Conservation (phyloP, 768 basidiomycete genomes). For the Lepiota brunneoincarnata region DNA sequence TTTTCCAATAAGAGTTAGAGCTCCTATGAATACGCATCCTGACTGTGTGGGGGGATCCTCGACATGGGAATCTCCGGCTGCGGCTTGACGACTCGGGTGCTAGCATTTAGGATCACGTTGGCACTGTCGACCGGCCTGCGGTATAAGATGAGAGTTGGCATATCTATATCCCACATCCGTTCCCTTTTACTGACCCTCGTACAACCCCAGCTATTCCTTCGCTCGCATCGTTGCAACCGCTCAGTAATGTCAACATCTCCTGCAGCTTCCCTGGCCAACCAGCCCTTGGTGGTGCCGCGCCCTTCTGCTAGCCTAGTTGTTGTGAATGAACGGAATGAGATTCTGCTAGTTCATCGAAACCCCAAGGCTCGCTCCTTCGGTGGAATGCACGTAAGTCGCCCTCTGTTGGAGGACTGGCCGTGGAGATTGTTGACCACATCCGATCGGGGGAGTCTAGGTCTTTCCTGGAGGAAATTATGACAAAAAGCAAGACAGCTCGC, state of each 20-base stretch:
- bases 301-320: conserved; percentile 68
- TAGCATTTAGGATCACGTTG: too few relatives aligned
- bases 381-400: conserved; percentile 57
- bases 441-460: conserved; percentile 43
- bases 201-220: background rate
- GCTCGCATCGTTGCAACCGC: background rate
- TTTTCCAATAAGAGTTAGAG: too few relatives aligned
- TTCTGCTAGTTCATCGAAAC: conserved; percentile 69
- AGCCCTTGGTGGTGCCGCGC: conserved; percentile 34
- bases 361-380: conserved; percentile 62
- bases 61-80: too few relatives aligned
- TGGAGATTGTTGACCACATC: background rate
- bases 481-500: conserved; percentile 51
- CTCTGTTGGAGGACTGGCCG: background rate
- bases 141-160: conserved; percentile 3
- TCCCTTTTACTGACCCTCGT: background rate
- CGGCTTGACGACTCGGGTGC: background rate
- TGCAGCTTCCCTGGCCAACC: background rate
- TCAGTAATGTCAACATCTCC: conserved; percentile 13
- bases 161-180: background rate
- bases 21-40: too few relatives aligned
- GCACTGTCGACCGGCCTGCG: too few relatives aligned
- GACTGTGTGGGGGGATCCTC: too few relatives aligned
- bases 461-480: conserved; percentile 78
- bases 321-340: conserved; percentile 63